These are phyloP conservation scores for Clathrus columnatus DNA, from an alignment of 768 basidiomycete genomes.

Conservation along the genomic window DNA sequence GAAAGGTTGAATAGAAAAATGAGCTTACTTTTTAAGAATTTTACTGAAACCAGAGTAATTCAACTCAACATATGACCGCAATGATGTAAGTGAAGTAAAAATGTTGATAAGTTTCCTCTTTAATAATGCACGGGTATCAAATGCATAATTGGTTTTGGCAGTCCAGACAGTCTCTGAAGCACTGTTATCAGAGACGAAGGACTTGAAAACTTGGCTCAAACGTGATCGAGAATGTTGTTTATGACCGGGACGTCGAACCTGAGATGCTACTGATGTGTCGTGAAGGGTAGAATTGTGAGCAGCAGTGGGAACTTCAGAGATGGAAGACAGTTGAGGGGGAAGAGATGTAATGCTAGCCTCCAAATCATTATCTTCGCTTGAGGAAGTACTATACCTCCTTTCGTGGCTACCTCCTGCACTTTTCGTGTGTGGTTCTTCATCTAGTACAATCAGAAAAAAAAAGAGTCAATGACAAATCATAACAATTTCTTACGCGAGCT, in stretches of 20 bases:
- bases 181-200: neutral
- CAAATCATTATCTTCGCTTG: slow-evolving; percentile 35
- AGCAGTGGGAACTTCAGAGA: neutral
- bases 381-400: slow-evolving; percentile 41
- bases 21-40: slow-evolving; percentile 82
- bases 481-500: neutral
- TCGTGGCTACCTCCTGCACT: slow-evolving; percentile 3
- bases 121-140: slow-evolving; percentile 74
- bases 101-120: slow-evolving; percentile 82
- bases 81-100: slow-evolving; percentile 65
- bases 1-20: neutral
- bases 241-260: neutral
- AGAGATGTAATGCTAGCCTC: slow-evolving; percentile 33
- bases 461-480: neutral
- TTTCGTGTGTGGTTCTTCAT: neutral
- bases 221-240: neutral
- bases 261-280: neutral
- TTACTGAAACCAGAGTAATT: slow-evolving; percentile 93
- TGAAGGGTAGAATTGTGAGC: neutral
- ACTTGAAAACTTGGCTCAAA: slow-evolving; percentile 4
- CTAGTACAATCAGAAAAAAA: neutral
- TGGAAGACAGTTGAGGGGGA: slow-evolving; percentile 15
- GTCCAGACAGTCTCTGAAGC: slow-evolving; percentile 58
- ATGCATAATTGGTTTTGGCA: slow-evolving; percentile 68
- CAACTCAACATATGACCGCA: slow-evolving; percentile 82